Evolutionary conservation across 768 basidiomycete species (phyloP).

Genomic region (Tulasnella sp.): DNA sequence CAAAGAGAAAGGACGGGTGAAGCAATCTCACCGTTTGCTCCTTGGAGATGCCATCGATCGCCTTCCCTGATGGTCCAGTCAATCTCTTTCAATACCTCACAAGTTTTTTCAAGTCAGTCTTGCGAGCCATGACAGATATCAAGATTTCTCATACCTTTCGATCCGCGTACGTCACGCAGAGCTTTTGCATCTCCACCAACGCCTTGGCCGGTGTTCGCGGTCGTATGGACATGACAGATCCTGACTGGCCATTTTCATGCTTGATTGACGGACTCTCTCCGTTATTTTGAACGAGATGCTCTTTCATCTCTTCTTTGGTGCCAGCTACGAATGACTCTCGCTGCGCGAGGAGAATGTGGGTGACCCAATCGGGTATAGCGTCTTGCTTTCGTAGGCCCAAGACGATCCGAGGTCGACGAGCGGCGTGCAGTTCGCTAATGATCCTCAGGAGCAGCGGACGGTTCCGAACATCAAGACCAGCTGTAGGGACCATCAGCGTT

Average conservation of each 20-base stretch:
- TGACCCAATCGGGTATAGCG: conserved; percentile 57
- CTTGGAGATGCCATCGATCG: conserved; percentile 83
- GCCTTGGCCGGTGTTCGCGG: conserved; percentile 24
- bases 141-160: conserved; percentile 36
- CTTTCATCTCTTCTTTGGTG: conserved; percentile 35
- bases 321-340: conserved; percentile 43
- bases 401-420: conserved; percentile 46
- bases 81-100: conserved; percentile 61
- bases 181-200: conserved; percentile 50
- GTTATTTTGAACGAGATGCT: too few relatives aligned
- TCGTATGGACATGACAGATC: not conserved
- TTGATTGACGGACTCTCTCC: not conserved
- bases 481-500: conserved; percentile 29
- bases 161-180: conserved; percentile 60
- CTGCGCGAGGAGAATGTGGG: conserved; percentile 49
- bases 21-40: conserved; percentile 57
- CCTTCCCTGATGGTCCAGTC: conserved; percentile 75
- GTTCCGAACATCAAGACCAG: conserved; percentile 60
- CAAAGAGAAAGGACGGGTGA: not conserved
- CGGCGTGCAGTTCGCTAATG: conserved; percentile 41
- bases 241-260: not conserved
- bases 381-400: conserved; percentile 62
- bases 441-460: conserved; percentile 46
- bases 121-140: too few relatives aligned
- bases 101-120: not conserved